phyloP scores from a whole-genome alignment of 257 asterid genomes.

The Solanum virginianum region DNA sequence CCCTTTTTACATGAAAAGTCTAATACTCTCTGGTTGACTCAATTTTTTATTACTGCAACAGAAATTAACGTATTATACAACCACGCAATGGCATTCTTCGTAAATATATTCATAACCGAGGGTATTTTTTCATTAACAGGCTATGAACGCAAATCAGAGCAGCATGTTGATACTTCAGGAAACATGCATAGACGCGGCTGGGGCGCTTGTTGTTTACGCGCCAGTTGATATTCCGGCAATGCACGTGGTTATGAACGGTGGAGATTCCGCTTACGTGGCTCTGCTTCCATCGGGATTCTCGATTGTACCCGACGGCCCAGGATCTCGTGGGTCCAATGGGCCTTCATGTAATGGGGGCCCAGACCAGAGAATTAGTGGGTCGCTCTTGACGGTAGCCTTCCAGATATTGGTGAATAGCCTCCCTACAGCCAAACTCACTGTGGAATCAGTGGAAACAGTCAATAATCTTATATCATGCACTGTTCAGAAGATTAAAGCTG shows the following conservation, averaged over 20 bases:
- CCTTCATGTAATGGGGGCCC: constrained; percentile 21
- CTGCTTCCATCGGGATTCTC: constrained; percentile 88
- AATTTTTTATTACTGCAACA: background rate
- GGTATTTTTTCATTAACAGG: constrained; percentile 18
- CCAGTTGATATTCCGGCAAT: constrained; percentile 95
- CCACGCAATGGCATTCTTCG: background rate
- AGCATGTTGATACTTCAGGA: constrained; percentile 87
- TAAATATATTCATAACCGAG: background rate
- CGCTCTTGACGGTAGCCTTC: constrained; percentile 80
- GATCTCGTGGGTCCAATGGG: constrained; percentile 20
- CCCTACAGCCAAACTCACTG: constrained; percentile 82
- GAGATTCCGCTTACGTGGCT: constrained; percentile 88
- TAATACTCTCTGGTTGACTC: constrained; percentile 19
- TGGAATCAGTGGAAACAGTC: constrained; percentile 91
- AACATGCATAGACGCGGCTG: constrained; percentile 72
- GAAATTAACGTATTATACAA: constrained; percentile 11
- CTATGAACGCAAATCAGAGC: constrained; percentile 61
- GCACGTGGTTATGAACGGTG: constrained; percentile 95
- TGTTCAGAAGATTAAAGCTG: constrained; percentile 82
- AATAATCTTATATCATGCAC: constrained; percentile 84
- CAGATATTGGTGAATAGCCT: constrained; percentile 77
- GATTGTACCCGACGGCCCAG: constrained; percentile 76
- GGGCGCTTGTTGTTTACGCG: constrained; percentile 89
- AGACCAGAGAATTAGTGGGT: constrained; percentile 40
- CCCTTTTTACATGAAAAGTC: background rate